Evolutionary conservation across 2,329 filamentous ascomycete genomes (phyloP).

Genomic region (Fusarium virguliforme): DNA sequence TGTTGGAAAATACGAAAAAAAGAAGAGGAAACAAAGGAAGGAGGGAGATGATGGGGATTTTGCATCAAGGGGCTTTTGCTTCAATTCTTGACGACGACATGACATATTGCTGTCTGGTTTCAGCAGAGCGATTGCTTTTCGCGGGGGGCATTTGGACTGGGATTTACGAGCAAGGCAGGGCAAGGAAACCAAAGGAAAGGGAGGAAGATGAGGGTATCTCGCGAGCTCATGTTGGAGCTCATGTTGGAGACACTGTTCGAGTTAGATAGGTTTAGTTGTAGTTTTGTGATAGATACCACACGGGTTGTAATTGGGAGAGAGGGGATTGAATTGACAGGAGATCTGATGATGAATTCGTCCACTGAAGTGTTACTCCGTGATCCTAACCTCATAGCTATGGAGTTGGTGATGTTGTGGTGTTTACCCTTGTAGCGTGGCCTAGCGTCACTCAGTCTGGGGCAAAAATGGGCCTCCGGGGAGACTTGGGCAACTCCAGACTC

Average conservation of each 20-base stretch:
- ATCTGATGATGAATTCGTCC: conserved; percentile 14
- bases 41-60: conserved; percentile 35
- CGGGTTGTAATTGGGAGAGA: conserved; percentile 40
- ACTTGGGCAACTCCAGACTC: conserved; percentile 28
- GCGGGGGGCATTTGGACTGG: conserved; percentile 41
- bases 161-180: conserved; percentile 38
- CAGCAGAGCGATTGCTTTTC: conserved; percentile 51
- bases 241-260: conserved; percentile 30
- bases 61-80: conserved; percentile 43
- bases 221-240: conserved; percentile 21
- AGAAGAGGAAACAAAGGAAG: conserved; percentile 11
- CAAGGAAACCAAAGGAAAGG: conserved; percentile 9
- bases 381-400: too few relatives aligned
- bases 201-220: conserved; percentile 17
- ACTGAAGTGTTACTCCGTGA: too few relatives aligned
- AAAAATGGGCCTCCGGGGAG: conserved; percentile 15
- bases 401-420: too few relatives aligned
- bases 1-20: conserved; percentile 39
- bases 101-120: conserved; percentile 50
- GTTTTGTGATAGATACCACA: conserved; percentile 51
- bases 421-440: too few relatives aligned
- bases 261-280: conserved; percentile 49
- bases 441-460: not conserved
- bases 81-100: conserved; percentile 54
- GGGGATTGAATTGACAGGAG: conserved; percentile 33